Evolutionary conservation across 805 yeast genomes (phyloP), one percentile per base, ranked within the genome.

Genomic region (Saccharomycopsis fodiens): DNA sequence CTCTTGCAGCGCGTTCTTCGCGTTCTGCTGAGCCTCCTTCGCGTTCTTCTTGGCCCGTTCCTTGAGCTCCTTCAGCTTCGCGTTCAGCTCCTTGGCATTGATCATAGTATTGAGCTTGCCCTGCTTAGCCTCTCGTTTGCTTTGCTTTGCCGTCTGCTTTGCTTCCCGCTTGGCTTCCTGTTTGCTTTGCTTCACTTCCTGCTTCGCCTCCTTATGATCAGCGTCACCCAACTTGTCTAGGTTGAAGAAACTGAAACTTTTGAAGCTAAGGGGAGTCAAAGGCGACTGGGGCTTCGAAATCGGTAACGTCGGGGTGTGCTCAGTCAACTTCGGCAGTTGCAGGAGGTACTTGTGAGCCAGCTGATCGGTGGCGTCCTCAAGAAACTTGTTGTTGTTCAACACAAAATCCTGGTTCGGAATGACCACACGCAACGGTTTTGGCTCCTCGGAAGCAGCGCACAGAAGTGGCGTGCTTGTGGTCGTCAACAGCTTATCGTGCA

Each of bases 341-440:
- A 41, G 23, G 12, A 35, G 30, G 15, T 8, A 42, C 19, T 31
- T 42, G 6, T 29, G n/a, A 13, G 41, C 21, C n/a, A 44, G 39
- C 23, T 48, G 48, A 16, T 48, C 49, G 10, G 49, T 45, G 15
- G 52, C 52, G 23, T 29, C 39, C 29, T 48, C 52, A 13, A 48
- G 30, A 36, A 48, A 48, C 34, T 38, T 45, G 27, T 48, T 48
- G 32, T 48, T 48, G 31, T 48, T 45, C 27, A 48, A 35, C 21
- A 48, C 13, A 30, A 48, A 48, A 13, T 46, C 49, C 4, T 36
- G 32, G 30, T 45, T 47, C 1, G 38, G 40, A 8, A 44, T 5
- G 29, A 31, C 27, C 17, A 36, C 22, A 17, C 40, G 16, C 12
- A 36, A 36, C 40, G 27, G 22, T 21, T 19, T 36, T 8, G 15